Conservation (phyloP, 257 asterid species). For the Plectranthus barbatus region DNA sequence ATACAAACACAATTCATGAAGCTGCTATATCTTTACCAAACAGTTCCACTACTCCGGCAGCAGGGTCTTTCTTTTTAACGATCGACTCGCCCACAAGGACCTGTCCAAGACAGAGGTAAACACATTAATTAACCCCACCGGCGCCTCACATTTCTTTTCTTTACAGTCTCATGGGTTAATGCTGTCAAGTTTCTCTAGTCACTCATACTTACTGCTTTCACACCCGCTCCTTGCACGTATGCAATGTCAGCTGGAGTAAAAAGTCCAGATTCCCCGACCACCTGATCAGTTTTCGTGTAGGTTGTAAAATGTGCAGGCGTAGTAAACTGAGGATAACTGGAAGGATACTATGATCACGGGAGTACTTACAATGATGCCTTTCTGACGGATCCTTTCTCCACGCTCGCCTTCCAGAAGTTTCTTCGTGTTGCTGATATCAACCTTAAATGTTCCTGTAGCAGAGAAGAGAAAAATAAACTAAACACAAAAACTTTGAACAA, state of each 20-base stretch:
- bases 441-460: constrained; percentile 72
- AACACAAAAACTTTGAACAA: not conserved
- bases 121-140: not conserved
- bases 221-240: constrained; percentile 82
- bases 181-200: not conserved
- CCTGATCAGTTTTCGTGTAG: constrained; percentile 31
- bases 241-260: constrained; percentile 89
- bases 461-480: not conserved
- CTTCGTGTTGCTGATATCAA: constrained; percentile 78
- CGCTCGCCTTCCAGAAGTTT: constrained; percentile 88
- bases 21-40: constrained; percentile 76
- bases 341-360: not conserved
- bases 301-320: not conserved
- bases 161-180: too few species aligned
- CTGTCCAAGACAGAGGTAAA: constrained; percentile 27
- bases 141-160: too few species aligned
- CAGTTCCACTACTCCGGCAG: constrained; percentile 54
- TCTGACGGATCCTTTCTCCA: constrained; percentile 55
- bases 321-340: not conserved
- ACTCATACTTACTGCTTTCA: constrained; percentile 53
- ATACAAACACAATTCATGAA: constrained; percentile 15
- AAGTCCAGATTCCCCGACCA: constrained; percentile 96
- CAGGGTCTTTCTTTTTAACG: constrained; percentile 74
- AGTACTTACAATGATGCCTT: constrained; percentile 56
- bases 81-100: constrained; percentile 90